Evolutionary conservation across 169 alveolate species (phyloP).

Genomic region (Eimeria praecox): DNA sequence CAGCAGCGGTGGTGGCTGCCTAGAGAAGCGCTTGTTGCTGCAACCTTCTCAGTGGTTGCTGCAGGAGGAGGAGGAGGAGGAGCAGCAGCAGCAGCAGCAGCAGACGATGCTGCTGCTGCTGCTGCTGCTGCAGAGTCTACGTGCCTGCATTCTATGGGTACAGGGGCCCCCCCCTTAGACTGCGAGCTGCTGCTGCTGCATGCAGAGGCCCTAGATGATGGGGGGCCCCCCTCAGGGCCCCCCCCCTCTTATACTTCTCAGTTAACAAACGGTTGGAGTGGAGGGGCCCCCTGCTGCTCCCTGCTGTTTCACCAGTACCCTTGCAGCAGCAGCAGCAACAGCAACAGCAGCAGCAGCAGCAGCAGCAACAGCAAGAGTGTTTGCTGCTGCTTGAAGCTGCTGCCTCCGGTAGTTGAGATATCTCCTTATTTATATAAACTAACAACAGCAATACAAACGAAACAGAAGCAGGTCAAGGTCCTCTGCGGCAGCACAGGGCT

Average conservation of each 20-base stretch:
- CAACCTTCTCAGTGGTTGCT: conserved; percentile 16
- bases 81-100: conserved; percentile 29
- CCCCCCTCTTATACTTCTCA: not conserved
- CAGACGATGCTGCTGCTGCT: not conserved
- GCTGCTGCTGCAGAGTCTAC: not conserved
- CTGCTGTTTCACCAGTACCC: not conserved
- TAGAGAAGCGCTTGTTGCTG: conserved; percentile 11
- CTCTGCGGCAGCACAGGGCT: conserved; percentile 8
- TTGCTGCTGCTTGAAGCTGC: conserved; percentile 44
- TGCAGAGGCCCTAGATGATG: not conserved
- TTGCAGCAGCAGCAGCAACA: not conserved
- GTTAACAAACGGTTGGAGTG: not conserved
- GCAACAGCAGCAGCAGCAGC: conserved; percentile 20
- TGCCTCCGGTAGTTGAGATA: not conserved
- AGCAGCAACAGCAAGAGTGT: not conserved
- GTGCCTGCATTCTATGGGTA: not conserved
- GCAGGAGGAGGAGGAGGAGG: not conserved
- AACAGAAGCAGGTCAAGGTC: not conserved
- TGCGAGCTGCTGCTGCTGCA: conserved; percentile 41
- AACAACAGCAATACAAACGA: not conserved
- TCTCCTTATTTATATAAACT: not conserved
- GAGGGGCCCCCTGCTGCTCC: not conserved
- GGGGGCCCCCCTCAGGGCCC: not conserved
- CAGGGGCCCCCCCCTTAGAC: not conserved
- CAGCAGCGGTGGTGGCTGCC: conserved; percentile 53